Percentiles rank a stretch among this genome's conserved stretches.
phyloP scores from a whole-genome alignment of 495 filamentous ascomycete species.

The Pyrenula massariospora region DNA sequence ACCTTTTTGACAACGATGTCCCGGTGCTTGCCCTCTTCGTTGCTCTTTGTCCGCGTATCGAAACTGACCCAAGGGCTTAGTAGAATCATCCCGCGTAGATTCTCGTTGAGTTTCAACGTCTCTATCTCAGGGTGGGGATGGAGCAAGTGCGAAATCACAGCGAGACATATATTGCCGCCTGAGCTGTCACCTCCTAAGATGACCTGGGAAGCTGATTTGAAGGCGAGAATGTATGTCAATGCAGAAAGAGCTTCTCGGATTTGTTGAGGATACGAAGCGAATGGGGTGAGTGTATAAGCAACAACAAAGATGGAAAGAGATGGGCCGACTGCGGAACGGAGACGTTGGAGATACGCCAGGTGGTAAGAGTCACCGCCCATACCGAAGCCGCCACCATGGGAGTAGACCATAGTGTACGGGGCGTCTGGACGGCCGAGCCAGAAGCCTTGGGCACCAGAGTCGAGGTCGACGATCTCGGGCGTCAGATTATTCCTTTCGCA shows the following conservation, averaged over 20 bases:
- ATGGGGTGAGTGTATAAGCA: neutral
- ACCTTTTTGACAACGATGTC: constrained; percentile 28
- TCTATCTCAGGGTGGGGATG: constrained; percentile 46
- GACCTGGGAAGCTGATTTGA: constrained; percentile 30
- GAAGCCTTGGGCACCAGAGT: neutral
- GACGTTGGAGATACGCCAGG: neutral
- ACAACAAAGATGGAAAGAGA: neutral
- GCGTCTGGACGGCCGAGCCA: neutral
- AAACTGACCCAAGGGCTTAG: constrained; percentile 48
- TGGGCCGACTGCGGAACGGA: neutral
- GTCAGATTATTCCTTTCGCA: neutral
- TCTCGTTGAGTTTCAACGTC: constrained; percentile 14
- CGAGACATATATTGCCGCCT: constrained; percentile 45
- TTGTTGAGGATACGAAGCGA: constrained; percentile 40
- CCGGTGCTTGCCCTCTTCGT: constrained; percentile 31
- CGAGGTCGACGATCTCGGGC: neutral
- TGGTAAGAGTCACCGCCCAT: neutral
- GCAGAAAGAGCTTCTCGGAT: constrained; percentile 40
- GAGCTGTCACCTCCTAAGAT: constrained; percentile 52
- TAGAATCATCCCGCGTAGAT: constrained; percentile 36
- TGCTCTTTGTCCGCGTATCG: constrained; percentile 20
- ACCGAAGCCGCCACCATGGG: neutral
- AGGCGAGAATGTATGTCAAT: constrained; percentile 39
- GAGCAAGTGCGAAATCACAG: constrained; percentile 43
- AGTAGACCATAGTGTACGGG: neutral